Base-by-base conservation (phyloP, 2,329 filamentous ascomycete genomes). In the Sporothrix protearum region DNA sequence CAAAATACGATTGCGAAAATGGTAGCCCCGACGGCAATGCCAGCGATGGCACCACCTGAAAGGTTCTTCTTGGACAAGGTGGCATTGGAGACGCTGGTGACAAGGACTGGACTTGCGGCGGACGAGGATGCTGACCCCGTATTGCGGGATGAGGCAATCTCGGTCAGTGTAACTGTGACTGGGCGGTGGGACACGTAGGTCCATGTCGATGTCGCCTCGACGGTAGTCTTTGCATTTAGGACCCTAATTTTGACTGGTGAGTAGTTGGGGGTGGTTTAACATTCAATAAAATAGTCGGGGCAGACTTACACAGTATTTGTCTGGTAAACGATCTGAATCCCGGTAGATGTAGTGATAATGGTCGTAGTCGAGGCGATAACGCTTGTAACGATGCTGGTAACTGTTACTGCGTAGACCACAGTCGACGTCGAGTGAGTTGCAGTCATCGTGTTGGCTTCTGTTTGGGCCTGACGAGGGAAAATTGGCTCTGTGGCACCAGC, bases 11-110 rank as follows among this genome's bases (percentile, higher is more conserved):
- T 22, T 30, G 68, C 73, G 10, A 47, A 68, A 25, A 59, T 53
- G 33, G 75, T 67, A 0, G 71, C 71, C 3, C 75, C 75, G 5
- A 76, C 69, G 14, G 75, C 71, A 28, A 77, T 76, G 42, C 75
- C 76, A 16, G 74, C 74, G 49, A 76, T 76, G 45, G 75, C 69
- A 30, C 47, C 59, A 1, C 47, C 28, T 2, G 74, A 71, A 12
- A 77, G 73, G 42, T 14, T 25, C 25, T 57, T 28, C 6, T 33
- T 53, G 16, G 36, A 4, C 19, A 28, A 19, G 8, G 28, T 1
- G n/a, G n/a, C 3, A 14, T 4, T 30, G n/a, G 39, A 25, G 25
- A 9, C 1, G n/a, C 47, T 64, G 33, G 57, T 53, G 47, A 69
- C 39, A 55, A 73, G 71, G 14, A 22, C 51, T 12, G 69, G 39